Base-by-base conservation (phyloP, 345 rosid species). In the Linum tenue region DNA sequence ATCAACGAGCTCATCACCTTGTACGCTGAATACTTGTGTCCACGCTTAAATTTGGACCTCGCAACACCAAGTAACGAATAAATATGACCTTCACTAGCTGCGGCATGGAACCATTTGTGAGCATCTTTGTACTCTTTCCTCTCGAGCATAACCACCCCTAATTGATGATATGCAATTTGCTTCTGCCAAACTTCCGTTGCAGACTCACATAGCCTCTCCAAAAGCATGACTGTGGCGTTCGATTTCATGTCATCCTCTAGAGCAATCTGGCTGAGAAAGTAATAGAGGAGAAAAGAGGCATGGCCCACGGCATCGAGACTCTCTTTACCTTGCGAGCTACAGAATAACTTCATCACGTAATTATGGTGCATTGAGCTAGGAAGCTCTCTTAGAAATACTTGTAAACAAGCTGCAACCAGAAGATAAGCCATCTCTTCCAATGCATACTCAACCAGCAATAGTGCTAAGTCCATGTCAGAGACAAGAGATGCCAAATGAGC, bases 61-160 rank as follows among this genome's bases (percentile, higher is more conserved):
- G 98, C 98, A n/a, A 83, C 73, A 31, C 97, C 98, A 36, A 78
- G 86, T 7, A 72, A 66, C 0, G 97, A 92, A 72, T 86, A 92
- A 55, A 77, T 22, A 79, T 88, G 97, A 55, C 96, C 97, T 16
- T 79, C 83, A 64, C 80, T 86, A 8, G 68, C 87, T 0, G 97
- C 96, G 16, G 73, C 75, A 72, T 88, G 79, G 62, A 92, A 92
- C 90, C 92, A 90, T 9, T 72, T 77, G 70, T 88, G 84, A 17
- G 98, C 97, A 69, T 92, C 98, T 67, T 90, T 90, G 55, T 81
- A 90, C 73, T 92, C 98, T 70, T 79, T 79, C 76, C 97, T 85
- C 76, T 83, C 96, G 17, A 90, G 82, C 97, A 92, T 90, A 64
- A 86, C 96, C 57, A 83, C 91, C 39, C 98, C 97, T 64, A 90